Conservation (phyloP, 495 filamentous ascomycete species). For the Ascodesmis nigricans region DNA sequence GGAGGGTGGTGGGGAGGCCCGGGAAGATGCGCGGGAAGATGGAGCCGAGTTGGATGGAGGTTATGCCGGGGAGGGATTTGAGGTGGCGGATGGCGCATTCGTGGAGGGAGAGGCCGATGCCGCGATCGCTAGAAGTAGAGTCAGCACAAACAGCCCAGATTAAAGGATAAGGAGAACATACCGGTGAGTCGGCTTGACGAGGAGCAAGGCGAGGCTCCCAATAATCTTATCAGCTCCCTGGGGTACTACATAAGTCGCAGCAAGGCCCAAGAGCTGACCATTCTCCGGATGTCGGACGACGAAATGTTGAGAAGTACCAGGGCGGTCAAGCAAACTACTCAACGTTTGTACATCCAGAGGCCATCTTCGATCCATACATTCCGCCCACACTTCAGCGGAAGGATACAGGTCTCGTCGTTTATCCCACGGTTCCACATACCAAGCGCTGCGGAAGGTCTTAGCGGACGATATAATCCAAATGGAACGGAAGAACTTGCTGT, state of each 20-base stretch:
- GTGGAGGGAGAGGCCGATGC: constrained; percentile 36
- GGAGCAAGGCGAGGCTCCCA: constrained; percentile 35
- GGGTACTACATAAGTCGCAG: constrained; percentile 37
- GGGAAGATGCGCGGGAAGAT: constrained; percentile 39
- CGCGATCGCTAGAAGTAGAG: constrained; percentile 25
- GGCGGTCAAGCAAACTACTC: constrained; percentile 32
- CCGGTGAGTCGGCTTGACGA: constrained; percentile 32
- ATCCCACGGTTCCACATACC: constrained; percentile 24
- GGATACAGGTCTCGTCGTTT: constrained; percentile 23
- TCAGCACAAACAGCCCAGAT: not conserved
- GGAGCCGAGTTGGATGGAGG: constrained; percentile 35
- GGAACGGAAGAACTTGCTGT: constrained; percentile 5
- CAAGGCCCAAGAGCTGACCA: constrained; percentile 33
- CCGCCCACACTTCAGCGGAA: constrained; percentile 23
- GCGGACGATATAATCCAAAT: not conserved
- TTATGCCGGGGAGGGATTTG: constrained; percentile 31
- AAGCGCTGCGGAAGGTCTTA: constrained; percentile 6
- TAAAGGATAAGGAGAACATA: constrained; percentile 5
- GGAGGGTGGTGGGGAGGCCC: constrained; percentile 28
- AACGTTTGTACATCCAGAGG: constrained; percentile 32
- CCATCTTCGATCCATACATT: constrained; percentile 24
- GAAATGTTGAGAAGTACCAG: constrained; percentile 40
- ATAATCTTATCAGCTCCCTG: constrained; percentile 32
- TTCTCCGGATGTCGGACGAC: constrained; percentile 33
- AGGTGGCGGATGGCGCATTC: constrained; percentile 32